Evolutionary conservation across 805 yeast genomes (phyloP), one percentile per base, ranked within the genome.

Genomic region (Scheffersomyces amazonensis): DNA sequence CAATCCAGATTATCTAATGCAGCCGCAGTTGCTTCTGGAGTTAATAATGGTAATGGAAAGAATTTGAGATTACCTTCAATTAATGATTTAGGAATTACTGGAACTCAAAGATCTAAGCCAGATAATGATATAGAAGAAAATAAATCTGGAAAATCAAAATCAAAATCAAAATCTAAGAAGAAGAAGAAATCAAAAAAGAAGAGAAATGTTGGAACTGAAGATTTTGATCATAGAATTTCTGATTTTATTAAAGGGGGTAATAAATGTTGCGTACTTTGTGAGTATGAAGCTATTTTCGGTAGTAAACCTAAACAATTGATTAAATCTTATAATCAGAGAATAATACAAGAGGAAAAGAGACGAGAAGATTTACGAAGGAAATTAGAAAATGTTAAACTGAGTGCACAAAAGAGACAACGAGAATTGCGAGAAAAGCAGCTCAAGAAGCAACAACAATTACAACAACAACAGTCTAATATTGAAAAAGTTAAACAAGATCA

Each of bases 271-370:
- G 54, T 73, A 43, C 66, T 76, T 37, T 76, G 81, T 53, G 78
- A 75, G 45, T 76, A 75, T 50, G 76, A 74, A 48, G 62, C 67
- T 36, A 66, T 75, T 2, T 76, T 65, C 51, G 80, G 81, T 1
- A 56, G 54, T 32, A 71, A 73, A 35, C 81, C 81, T 0, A 53
- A 56, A 17, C 73, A 74, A 48, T 66, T 73, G 68, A 71, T 75
- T 42, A 71, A 68, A 48, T 71, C 77, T 73, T 71, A 71, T 42
- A 72, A 75, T 40, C 55, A 56, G 34, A 60, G 63, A 34, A 49
- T 64, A 24, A 45, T 36, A 30, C 53, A 25, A 36, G 68, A 62
- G 30, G 60, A 58, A 36, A 44, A 54, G 36, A 51, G 67, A 32
- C 50, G 71, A 38, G 48, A 52, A 37, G 65, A 59, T 23, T 52